Conservation (phyloP, 1,284 basidiomycete genomes). For the Irpex rosettiformis region DNA sequence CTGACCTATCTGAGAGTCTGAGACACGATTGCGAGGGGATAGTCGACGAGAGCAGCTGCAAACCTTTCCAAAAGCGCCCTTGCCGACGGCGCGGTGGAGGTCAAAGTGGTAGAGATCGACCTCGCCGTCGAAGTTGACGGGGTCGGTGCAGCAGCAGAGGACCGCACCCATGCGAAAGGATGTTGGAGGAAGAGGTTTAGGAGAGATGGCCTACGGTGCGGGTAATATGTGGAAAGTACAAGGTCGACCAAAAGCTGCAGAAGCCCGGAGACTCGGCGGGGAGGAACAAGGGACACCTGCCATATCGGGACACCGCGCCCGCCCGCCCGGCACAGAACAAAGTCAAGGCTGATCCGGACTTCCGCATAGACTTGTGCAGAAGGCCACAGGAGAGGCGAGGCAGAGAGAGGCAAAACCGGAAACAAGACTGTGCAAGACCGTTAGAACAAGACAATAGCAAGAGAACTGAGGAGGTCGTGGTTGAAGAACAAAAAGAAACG, state of each 20-base stretch:
- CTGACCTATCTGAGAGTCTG: conserved; percentile 49
- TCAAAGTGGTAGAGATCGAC: conserved; percentile 97
- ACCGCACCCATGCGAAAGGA: conserved; percentile 26
- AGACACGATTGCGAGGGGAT: conserved; percentile 17
- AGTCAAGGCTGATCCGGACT: conserved; percentile 6
- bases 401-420: not conserved
- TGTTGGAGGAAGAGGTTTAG: conserved; percentile 5
- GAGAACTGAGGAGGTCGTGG: not conserved
- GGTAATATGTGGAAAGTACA: conserved; percentile 21
- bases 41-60: conserved; percentile 8
- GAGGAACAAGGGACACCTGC: conserved; percentile 1
- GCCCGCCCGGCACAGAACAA: conserved; percentile 8
- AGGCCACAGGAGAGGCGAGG: not conserved
- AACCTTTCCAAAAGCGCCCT: conserved; percentile 98
- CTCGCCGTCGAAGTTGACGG: conserved; percentile 91
- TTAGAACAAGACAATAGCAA: not conserved
- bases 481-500: not conserved
- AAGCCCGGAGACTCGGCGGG: conserved; percentile 5
- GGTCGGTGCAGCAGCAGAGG: conserved; percentile 35
- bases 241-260: conserved; percentile 21
- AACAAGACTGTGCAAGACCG: too few relatives aligned
- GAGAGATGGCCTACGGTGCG: conserved; percentile 7
- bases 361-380: not conserved
- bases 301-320: not conserved
- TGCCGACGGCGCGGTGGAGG: conserved; percentile 89